Conservation (phyloP, 1,284 basidiomycete species). For the Termitomyces sp. region DNA sequence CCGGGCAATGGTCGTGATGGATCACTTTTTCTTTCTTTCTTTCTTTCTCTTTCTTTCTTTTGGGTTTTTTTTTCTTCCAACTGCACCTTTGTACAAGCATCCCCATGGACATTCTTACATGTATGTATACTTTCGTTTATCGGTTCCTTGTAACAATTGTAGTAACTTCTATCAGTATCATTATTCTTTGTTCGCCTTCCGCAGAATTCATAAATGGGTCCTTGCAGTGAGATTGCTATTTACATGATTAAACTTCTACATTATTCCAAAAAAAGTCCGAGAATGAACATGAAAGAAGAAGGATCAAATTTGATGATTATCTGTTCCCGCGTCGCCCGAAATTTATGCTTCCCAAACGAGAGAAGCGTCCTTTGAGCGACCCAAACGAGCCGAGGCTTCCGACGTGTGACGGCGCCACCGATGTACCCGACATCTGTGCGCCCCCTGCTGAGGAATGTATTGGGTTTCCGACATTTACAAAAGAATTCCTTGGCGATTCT, state of each 20-base stretch:
- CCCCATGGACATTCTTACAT: slow-evolving; percentile 13
- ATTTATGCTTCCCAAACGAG: slow-evolving; percentile 67
- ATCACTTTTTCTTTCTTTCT: neutral
- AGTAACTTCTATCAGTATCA: slow-evolving; percentile 8
- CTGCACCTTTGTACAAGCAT: slow-evolving; percentile 8
- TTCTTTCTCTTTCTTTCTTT: neutral
- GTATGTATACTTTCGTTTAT: too few relatives aligned
- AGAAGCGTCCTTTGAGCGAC: slow-evolving; percentile 59
- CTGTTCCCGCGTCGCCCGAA: slow-evolving; percentile 54
- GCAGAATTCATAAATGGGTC: too few relatives aligned
- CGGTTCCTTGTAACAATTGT: slow-evolving; percentile 4
- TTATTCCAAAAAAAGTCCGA: slow-evolving; percentile 4
- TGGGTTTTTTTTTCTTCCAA: slow-evolving; percentile 1
- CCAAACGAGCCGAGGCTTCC: slow-evolving; percentile 47
- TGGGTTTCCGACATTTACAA: slow-evolving; percentile 60
- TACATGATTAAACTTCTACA: slow-evolving; percentile 8
- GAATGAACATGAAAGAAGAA: neutral
- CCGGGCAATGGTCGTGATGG: slow-evolving; percentile 14
- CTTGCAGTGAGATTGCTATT: slow-evolving; percentile 3
- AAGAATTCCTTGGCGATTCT: slow-evolving; percentile 65
- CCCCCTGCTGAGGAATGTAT: slow-evolving; percentile 29
- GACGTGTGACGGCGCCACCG: slow-evolving; percentile 48
- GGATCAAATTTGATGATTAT: too few relatives aligned
- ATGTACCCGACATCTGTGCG: slow-evolving; percentile 43
- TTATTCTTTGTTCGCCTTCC: slow-evolving; percentile 3